phyloP scores from a whole-genome alignment of 2,329 filamentous ascomycete species.

The Pseudocercospora fuligena region DNA sequence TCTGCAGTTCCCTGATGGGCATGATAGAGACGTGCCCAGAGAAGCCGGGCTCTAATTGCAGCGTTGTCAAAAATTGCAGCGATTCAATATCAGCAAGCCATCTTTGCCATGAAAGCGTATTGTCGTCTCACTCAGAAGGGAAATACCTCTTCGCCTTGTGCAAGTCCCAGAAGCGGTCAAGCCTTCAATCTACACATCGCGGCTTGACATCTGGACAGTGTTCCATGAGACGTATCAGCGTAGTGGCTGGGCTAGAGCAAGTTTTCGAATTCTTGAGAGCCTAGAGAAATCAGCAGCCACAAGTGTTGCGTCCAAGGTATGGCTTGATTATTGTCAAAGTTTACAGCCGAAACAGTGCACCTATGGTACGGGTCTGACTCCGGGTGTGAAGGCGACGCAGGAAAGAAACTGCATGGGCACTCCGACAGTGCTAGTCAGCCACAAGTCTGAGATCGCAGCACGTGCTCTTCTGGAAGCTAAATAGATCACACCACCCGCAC shows the following conservation, averaged over 20 bases:
- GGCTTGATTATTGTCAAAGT: neutral
- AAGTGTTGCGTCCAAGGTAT: neutral
- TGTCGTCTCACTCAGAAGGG: no score
- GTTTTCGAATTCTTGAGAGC: neutral
- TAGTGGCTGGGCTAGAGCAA: neutral
- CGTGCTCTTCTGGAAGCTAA: neutral
- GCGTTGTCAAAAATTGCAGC: neutral
- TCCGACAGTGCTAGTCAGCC: neutral
- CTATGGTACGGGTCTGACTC: neutral
- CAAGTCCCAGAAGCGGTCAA: no score
- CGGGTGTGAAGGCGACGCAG: neutral
- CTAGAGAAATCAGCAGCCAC: neutral
- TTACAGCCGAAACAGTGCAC: neutral
- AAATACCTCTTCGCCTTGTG: no score
- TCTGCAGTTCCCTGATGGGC: neutral
- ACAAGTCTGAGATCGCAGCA: neutral
- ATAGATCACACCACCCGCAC: neutral
- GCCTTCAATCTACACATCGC: no score
- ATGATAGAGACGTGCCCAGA: conserved; percentile 2
- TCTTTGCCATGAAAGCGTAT: neutral
- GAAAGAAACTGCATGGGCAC: neutral
- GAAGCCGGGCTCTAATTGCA: neutral
- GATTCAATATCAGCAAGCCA: neutral
- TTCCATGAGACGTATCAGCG: no score
- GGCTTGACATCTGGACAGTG: no score